A percentile compares a stretch with the other conserved stretches of the same genome.
Evolutionary conservation across 495 filamentous ascomycete species (phyloP).

Genomic region (Penicillium fimorum): DNA sequence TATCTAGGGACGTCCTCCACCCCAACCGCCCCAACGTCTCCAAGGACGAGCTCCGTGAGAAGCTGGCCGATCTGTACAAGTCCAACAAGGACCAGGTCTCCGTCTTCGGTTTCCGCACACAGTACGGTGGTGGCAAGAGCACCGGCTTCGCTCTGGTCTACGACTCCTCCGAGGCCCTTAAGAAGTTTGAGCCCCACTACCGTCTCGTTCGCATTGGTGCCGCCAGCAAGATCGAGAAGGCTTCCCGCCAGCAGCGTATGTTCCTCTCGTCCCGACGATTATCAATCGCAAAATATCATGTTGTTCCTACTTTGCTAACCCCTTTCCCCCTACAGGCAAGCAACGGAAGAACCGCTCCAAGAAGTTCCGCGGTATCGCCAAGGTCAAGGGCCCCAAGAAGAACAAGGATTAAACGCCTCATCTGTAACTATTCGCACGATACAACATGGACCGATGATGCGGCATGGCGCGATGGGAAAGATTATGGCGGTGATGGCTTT

Average conservation of each 20-base stretch:
- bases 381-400: constrained; percentile 84
- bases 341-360: constrained; percentile 99
- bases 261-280: constrained; percentile 28
- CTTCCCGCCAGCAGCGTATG: constrained; percentile 98
- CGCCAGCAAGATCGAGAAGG: constrained; percentile 90
- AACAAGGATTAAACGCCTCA: constrained; percentile 48
- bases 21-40: constrained; percentile 96
- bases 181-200: constrained; percentile 99
- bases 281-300: neutral
- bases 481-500: constrained; percentile 26
- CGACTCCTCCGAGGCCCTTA: constrained; percentile 93
- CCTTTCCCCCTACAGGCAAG: constrained; percentile 70
- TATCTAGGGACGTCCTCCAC: constrained; percentile 92
- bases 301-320: neutral
- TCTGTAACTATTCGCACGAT: constrained; percentile 16
- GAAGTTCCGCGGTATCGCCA: constrained; percentile 93
- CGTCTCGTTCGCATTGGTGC: constrained; percentile 88
- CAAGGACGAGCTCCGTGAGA: constrained; percentile 95
- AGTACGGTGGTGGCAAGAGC: constrained; percentile 99
- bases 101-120: constrained; percentile 97
- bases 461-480: constrained; percentile 20
- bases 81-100: constrained; percentile 91
- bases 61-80: constrained; percentile 96
- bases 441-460: constrained; percentile 21
- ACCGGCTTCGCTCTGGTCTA: constrained; percentile 99